Evolutionary conservation across 2,329 filamentous ascomycete genomes (phyloP).

Genomic region (Exophiala oligosperma): DNA sequence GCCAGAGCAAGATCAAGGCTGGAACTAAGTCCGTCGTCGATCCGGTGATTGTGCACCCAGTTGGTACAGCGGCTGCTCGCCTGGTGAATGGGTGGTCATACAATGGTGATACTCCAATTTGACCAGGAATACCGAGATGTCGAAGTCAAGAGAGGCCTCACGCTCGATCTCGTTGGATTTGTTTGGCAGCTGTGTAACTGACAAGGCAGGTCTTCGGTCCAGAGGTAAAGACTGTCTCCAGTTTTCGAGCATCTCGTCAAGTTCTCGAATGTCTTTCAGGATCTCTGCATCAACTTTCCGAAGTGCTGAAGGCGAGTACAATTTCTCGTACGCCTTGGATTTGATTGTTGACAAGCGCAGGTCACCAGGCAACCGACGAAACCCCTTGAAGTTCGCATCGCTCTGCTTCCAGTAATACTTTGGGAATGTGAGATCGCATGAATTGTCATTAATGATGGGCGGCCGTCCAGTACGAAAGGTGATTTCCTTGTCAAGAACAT

Average conservation of each 20-base stretch:
- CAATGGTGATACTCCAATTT: conserved; percentile 59
- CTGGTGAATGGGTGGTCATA: conserved; percentile 56
- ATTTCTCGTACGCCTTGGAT: conserved; percentile 47
- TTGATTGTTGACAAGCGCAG: conserved; percentile 54
- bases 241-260: conserved; percentile 57
- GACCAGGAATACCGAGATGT: conserved; percentile 51
- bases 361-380: conserved; percentile 48
- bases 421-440: conserved; percentile 55
- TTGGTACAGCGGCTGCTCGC: conserved; percentile 54
- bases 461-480: conserved; percentile 55
- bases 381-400: conserved; percentile 28
- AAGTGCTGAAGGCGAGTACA: conserved; percentile 52
- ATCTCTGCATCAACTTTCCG: conserved; percentile 57
- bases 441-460: conserved; percentile 51
- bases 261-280: conserved; percentile 55
- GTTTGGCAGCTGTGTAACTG: conserved; percentile 38
- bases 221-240: conserved; percentile 54
- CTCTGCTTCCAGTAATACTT: conserved; percentile 40
- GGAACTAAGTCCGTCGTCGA: conserved; percentile 40
- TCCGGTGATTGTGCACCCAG: conserved; percentile 37
- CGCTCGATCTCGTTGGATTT: conserved; percentile 27
- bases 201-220: conserved; percentile 49
- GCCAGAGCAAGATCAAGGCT: neutral
- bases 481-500: conserved; percentile 58
- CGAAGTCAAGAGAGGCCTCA: conserved; percentile 23